Evolutionary conservation across 371 early-diverging fungal genomes (phyloP).

Genomic region (Apophysomyces sp.): DNA sequence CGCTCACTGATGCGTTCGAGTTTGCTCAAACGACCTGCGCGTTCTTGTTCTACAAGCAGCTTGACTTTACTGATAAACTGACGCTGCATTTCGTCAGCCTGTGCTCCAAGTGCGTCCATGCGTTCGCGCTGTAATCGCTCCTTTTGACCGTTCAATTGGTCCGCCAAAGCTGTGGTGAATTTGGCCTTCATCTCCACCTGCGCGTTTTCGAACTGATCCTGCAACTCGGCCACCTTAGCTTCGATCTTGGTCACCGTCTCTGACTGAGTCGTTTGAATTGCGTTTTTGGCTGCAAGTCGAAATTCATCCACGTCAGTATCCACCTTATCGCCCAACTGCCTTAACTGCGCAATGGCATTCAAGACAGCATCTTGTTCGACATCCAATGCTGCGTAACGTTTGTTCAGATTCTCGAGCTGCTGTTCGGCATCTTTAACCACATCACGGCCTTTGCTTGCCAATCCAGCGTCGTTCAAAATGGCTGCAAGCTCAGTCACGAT

Average conservation of each 20-base stretch:
- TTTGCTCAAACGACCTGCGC: conserved; percentile 81
- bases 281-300: conserved; percentile 11
- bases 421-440: conserved; percentile 24
- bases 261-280: conserved; percentile 14
- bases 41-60: conserved; percentile 81
- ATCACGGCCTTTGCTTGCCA: conserved; percentile 25
- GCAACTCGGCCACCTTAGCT: conserved; percentile 35
- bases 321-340: conserved; percentile 14
- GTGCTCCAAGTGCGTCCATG: conserved; percentile 36
- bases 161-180: conserved; percentile 25
- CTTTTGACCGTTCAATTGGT: conserved; percentile 39
- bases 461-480: conserved; percentile 32
- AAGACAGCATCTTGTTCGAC: conserved; percentile 19
- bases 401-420: conserved; percentile 19
- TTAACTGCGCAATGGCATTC: conserved; percentile 18
- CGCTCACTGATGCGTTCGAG: conserved; percentile 77
- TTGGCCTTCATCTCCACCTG: conserved; percentile 15
- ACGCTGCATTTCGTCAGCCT: conserved; percentile 52
- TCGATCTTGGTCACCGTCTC: conserved; percentile 17
- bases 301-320: conserved; percentile 17
- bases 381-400: conserved; percentile 13
- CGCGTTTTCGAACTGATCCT: conserved; percentile 31
- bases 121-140: conserved; percentile 38
- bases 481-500: conserved; percentile 24
- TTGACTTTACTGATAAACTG: conserved; percentile 69